Evolutionary conservation across 495 filamentous ascomycete genomes (phyloP), one percentile per base, ranked within the genome.

Genomic region (Penicillium maclennaniae): DNA sequence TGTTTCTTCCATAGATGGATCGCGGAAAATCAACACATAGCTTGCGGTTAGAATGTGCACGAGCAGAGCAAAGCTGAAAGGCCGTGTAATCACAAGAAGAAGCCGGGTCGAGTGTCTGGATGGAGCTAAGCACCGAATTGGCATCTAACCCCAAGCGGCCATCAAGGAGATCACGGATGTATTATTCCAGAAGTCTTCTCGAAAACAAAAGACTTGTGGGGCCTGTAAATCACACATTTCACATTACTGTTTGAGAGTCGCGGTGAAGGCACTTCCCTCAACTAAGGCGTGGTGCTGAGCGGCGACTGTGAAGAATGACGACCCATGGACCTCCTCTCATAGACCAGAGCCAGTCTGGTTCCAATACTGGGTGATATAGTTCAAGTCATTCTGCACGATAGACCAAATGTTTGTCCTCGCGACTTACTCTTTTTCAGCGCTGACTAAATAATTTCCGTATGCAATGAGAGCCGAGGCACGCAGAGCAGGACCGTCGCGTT

Each of bases 331-430:
- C 61, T 90, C 87, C 56, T 91, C 87, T 87, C 87, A 90, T 0
- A 91, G 78, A 64, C 90, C 74, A 45, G 65, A 75, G 16, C 66
- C 67, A 10, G 57, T 72, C 31, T 71, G 50, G 45, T 70, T 74
- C 87, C 87, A 92, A 70, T 91, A 86, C 61, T 89, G 82, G 3
- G 81, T 78, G 16, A 88, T 79, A 57, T 89, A 89, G 36, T 76
- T 69, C 19, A 84, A 59, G 53, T 84, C 82, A 45, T 83, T 83
- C 15, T 70, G 66, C 17, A 85, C 78, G 43, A 82, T 70, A 0
- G 80, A 79, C 79, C 77, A 81, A 23, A 79, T 69, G 17, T 74
- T 66, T 8, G 56, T 56, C 34, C 67, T 63, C 2, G 69, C 76
- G 16, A 61, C 62, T 4, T 59, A 45, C 9, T 60, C 58, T 54